These are phyloP conservation scores for Dictyostelium citrinum DNA, from an alignment of 78 protist species.

Conservation along the genomic window DNA sequence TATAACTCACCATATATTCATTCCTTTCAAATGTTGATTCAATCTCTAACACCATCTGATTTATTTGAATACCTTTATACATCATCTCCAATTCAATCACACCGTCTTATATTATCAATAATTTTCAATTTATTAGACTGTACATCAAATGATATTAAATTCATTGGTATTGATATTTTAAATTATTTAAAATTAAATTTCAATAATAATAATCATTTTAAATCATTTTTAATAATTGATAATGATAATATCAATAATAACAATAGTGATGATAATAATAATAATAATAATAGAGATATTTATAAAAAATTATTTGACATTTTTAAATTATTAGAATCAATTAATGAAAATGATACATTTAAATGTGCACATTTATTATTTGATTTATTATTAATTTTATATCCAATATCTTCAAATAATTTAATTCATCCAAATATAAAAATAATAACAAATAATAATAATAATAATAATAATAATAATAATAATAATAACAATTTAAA, in stretches of 20 bases:
- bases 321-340: neutral
- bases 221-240: neutral
- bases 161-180: neutral
- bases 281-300: neutral
- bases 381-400: neutral
- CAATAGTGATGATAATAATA: neutral
- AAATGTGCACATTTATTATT: neutral
- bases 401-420: neutral
- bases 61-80: neutral
- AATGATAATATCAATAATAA: neutral
- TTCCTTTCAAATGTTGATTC: neutral
- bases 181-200: neutral
- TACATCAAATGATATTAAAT: neutral
- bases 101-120: neutral
- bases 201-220: neutral
- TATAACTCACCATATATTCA: neutral
- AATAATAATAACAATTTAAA: neutral
- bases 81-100: neutral
- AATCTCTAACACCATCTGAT: neutral
- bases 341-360: neutral
- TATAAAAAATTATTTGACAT: neutral
- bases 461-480: neutral
- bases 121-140: neutral
- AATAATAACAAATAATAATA: neutral
- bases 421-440: neutral